A percentile compares a stretch with the other conserved stretches of the same genome.
These are phyloP conservation scores for Sporobolus alterniflorus DNA, from an alignment of 202 grass and related monocot genomes.

Conservation along the genomic window DNA sequence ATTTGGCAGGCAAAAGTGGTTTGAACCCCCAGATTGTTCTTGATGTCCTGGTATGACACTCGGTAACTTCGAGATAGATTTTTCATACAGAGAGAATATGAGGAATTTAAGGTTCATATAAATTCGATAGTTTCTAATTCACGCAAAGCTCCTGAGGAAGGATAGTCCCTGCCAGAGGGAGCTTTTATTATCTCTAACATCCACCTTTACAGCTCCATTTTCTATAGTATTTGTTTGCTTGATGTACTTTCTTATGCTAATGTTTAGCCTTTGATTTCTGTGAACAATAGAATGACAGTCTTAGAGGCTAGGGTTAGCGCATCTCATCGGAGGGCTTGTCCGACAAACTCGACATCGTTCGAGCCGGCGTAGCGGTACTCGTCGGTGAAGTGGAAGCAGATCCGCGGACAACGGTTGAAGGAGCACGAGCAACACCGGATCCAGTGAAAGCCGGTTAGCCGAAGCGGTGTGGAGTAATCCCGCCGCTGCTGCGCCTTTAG, in stretches of 20 bases:
- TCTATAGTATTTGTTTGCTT: constrained; percentile 2
- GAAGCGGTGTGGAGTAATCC: too few relatives aligned
- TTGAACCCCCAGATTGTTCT: constrained; percentile 73
- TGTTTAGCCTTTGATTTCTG: neutral
- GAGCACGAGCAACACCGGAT: too few relatives aligned
- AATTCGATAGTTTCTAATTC: constrained; percentile 30
- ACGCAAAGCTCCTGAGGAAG: constrained; percentile 28
- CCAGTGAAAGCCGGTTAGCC: too few relatives aligned
- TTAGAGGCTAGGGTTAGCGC: too few relatives aligned
- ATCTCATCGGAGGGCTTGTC: too few relatives aligned
- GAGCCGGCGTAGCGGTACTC: too few relatives aligned
- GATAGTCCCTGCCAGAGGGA: constrained; percentile 35
- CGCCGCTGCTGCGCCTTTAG: too few relatives aligned
- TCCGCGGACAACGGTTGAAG: too few relatives aligned
- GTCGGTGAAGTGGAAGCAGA: too few relatives aligned
- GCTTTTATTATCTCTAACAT: neutral
- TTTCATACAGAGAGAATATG: constrained; percentile 66
- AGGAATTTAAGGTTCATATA: constrained; percentile 50
- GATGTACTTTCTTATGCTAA: neutral
- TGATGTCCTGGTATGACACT: constrained; percentile 70
- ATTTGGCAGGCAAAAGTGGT: constrained; percentile 83
- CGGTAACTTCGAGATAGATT: neutral
- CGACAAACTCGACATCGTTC: too few relatives aligned
- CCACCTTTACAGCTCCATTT: neutral
- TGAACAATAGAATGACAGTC: too few relatives aligned